Percentiles rank a stretch among this genome's conserved stretches.
These are phyloP conservation scores for Psilocybe mexicana DNA, from an alignment of 1,284 basidiomycete genomes.

Conservation along the genomic window DNA sequence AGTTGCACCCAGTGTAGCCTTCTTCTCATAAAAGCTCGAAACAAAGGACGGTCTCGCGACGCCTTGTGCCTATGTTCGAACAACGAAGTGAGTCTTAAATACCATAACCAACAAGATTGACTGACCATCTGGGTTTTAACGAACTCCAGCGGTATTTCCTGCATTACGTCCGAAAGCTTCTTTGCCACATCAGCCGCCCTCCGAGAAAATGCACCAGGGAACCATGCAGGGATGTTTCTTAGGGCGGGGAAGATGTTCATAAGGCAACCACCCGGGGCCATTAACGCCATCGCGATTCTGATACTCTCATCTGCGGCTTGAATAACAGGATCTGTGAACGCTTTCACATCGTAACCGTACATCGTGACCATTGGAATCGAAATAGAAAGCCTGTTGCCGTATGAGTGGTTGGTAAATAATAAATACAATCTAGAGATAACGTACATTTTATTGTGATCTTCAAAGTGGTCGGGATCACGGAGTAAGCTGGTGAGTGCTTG, in stretches of 20 bases:
- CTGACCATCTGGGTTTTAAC: constrained; percentile 34
- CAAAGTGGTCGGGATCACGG: constrained; percentile 21
- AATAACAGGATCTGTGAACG: neutral
- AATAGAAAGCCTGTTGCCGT: constrained; percentile 23
- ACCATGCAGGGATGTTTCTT: constrained; percentile 29
- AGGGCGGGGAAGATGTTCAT: constrained; percentile 18
- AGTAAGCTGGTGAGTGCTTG: constrained; percentile 25
- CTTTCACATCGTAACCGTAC: constrained; percentile 1
- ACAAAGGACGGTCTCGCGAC: no score
- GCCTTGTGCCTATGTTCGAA: no score
- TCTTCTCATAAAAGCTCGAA: no score
- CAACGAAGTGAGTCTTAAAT: no score
- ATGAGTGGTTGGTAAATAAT: no score
- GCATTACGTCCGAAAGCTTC: constrained; percentile 27
- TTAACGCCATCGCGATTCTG: neutral
- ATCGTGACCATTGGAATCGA: constrained; percentile 25
- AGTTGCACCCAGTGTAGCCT: no score
- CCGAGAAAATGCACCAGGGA: constrained; percentile 37
- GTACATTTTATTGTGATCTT: constrained; percentile 28
- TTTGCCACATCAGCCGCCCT: constrained; percentile 25
- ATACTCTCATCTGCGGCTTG: constrained; percentile 1
- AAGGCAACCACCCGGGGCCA: neutral
- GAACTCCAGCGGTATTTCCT: constrained; percentile 31
- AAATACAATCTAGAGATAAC: constrained; percentile 1
- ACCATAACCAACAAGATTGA: neutral